phyloP scores from a whole-genome alignment of 1,284 basidiomycete species.

The Agaricales sp. region DNA sequence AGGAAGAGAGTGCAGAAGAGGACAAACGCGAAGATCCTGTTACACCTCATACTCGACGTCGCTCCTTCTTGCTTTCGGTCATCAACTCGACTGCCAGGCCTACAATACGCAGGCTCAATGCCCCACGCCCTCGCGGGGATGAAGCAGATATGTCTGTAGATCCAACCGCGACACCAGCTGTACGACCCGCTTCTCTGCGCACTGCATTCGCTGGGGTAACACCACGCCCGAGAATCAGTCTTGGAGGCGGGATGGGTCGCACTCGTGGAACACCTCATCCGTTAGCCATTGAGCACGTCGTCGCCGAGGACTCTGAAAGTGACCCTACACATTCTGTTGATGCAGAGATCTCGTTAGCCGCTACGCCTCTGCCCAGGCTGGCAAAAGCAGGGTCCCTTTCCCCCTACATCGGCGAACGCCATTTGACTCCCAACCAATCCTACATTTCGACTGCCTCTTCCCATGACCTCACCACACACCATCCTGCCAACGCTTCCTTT shows the following conservation, averaged over 20 bases:
- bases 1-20: conserved; percentile 17
- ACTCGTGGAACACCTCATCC: conserved; percentile 43
- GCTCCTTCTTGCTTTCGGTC: conserved; percentile 67
- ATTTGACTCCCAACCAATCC: no score
- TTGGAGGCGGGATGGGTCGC: conserved; percentile 11
- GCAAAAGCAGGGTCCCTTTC: background rate
- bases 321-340: conserved; percentile 24
- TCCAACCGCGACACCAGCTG: conserved; percentile 11
- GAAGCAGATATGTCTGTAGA: conserved; percentile 19
- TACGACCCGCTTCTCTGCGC: conserved; percentile 25
- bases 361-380: background rate
- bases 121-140: conserved; percentile 22
- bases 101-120: conserved; percentile 26
- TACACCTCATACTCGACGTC: conserved; percentile 59
- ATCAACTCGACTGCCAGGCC: conserved; percentile 73
- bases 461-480: conserved; percentile 73
- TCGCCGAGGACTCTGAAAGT: conserved; percentile 24
- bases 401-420: no score
- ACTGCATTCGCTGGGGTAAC: conserved; percentile 54
- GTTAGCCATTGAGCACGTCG: conserved; percentile 25
- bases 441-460: conserved; percentile 75
- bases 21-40: conserved; percentile 21
- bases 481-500: conserved; percentile 75
- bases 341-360: conserved; percentile 18
- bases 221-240: conserved; percentile 35